Evolutionary conservation across 1,284 basidiomycete genomes (phyloP).

Genomic region (Fistulinella staudtii): DNA sequence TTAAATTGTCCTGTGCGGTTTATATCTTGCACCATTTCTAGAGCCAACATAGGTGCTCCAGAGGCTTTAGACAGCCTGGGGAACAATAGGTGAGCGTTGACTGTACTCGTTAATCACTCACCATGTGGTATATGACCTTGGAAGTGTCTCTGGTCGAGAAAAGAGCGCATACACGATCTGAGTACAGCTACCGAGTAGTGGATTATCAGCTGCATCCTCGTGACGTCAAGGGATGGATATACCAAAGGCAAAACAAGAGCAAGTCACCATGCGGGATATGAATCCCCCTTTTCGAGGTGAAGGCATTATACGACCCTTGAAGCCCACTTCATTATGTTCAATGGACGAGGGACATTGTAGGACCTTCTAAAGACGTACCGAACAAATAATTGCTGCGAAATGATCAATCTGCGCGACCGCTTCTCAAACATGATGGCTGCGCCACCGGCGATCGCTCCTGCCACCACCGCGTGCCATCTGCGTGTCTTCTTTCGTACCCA

Average conservation of each 20-base stretch:
- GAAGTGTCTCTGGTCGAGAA: slow-evolving; percentile 78
- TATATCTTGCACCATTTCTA: slow-evolving; percentile 61
- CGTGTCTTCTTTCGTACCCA: slow-evolving; percentile 64
- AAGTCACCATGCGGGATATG: slow-evolving; percentile 83
- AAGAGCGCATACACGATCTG: slow-evolving; percentile 90
- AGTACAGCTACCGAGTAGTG: slow-evolving; percentile 61
- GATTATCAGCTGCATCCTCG: slow-evolving; percentile 1
- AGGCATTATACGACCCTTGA: slow-evolving; percentile 80
- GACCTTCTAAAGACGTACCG: slow-evolving; percentile 40
- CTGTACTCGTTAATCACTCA: slow-evolving; percentile 33
- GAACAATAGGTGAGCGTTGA: not conserved
- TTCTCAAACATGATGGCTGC: slow-evolving; percentile 85
- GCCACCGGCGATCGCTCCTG: slow-evolving; percentile 80
- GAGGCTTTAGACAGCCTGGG: slow-evolving; percentile 59
- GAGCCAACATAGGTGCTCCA: slow-evolving; percentile 56
- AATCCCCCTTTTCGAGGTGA: slow-evolving; percentile 61
- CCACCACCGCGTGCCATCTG: slow-evolving; percentile 86
- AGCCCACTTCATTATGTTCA: slow-evolving; percentile 55
- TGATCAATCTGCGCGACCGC: slow-evolving; percentile 60
- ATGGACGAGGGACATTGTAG: not conserved
- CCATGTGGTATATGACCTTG: slow-evolving; percentile 75
- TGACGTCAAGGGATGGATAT: slow-evolving; percentile 14
- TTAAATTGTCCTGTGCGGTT: slow-evolving; percentile 58
- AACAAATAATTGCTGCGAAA: slow-evolving; percentile 91
- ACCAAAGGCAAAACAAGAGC: slow-evolving; percentile 81